A percentile compares a stretch with the other conserved stretches of the same genome.
Evolutionary conservation across 805 yeast genomes (phyloP).

Genomic region (Metschnikowia baotianmanensis): DNA sequence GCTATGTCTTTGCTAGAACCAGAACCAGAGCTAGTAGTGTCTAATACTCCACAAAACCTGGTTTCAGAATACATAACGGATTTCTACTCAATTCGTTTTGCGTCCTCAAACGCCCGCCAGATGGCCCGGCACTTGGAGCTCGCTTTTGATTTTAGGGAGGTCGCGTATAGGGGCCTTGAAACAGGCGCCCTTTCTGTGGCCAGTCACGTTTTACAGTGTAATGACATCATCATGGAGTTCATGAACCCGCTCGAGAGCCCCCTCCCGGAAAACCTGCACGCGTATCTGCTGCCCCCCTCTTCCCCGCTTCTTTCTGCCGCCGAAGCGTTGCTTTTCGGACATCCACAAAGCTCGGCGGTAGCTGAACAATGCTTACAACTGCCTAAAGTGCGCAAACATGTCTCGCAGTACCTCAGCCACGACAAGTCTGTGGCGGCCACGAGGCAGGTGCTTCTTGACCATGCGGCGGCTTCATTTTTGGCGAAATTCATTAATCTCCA

Average conservation of each 20-base stretch:
- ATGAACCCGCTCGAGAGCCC: conserved; percentile 38
- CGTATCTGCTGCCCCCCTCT: conserved; percentile 3
- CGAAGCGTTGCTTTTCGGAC: conserved; percentile 6
- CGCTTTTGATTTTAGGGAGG: conserved; percentile 59
- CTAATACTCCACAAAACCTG: conserved; percentile 35
- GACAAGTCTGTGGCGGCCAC: neutral
- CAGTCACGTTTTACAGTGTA: conserved; percentile 61
- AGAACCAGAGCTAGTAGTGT: neutral
- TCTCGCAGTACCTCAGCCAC: conserved; percentile 1
- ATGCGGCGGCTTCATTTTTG: conserved; percentile 13
- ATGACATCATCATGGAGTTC: conserved; percentile 49
- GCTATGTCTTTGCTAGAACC: conserved; percentile 10
- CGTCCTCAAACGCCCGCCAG: conserved; percentile 70
- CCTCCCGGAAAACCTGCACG: neutral
- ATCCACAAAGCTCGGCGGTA: conserved; percentile 1
- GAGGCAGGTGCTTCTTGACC: conserved; percentile 11
- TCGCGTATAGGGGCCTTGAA: conserved; percentile 68
- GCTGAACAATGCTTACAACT: conserved; percentile 6
- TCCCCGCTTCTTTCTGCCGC: conserved; percentile 5
- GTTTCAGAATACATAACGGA: conserved; percentile 4
- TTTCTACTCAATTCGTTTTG: conserved; percentile 70
- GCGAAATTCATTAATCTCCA: conserved; percentile 42
- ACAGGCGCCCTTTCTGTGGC: conserved; percentile 56
- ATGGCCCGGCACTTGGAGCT: conserved; percentile 53
- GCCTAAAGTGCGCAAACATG: conserved; percentile 1